Conservation (phyloP, 139 green algal species). For the Micromonas pusilla region DNA sequence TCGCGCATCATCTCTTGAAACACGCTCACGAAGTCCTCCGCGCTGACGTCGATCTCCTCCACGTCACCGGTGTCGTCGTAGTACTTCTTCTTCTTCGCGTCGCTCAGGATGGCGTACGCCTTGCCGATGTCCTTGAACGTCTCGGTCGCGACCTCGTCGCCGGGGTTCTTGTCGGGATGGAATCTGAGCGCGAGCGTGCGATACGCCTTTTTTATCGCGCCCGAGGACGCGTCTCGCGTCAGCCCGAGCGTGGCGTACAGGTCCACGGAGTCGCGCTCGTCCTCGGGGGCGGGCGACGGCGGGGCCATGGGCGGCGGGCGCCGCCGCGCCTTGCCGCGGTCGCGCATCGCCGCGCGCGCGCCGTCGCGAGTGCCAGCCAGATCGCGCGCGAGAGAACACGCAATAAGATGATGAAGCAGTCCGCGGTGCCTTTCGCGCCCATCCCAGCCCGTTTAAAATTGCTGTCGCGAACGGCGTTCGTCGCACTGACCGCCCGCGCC, state of each 20-base stretch:
- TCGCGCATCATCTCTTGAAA: slow-evolving; percentile 40
- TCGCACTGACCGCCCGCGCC: too few relatives aligned
- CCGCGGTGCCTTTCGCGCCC: too few relatives aligned
- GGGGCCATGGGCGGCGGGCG: not conserved
- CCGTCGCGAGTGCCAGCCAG: too few relatives aligned
- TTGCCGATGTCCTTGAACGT: slow-evolving; percentile 20
- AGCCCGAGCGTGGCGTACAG: too few relatives aligned
- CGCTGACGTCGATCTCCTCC: slow-evolving; percentile 35
- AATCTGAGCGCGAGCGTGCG: slow-evolving; percentile 41
- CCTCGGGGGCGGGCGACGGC: not conserved
- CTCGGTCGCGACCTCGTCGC: not conserved
- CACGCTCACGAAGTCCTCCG: slow-evolving; percentile 35
- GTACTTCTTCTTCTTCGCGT: slow-evolving; percentile 37
- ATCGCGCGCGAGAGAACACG: too few relatives aligned
- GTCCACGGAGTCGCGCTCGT: slow-evolving; percentile 2
- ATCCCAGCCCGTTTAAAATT: too few relatives aligned
- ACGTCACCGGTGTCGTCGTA: slow-evolving; percentile 40
- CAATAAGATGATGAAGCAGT: too few relatives aligned
- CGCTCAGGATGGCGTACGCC: slow-evolving; percentile 26
- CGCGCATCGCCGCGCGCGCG: too few relatives aligned
- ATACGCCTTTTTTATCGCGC: slow-evolving; percentile 37
- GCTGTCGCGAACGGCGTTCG: too few relatives aligned
- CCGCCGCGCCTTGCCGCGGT: too few relatives aligned
- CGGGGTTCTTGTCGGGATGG: slow-evolving; percentile 48
- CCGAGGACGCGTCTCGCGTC: too few relatives aligned